Base-by-base conservation (phyloP, 441 rosid genomes). In the Arabidopsis lyrata region DNA sequence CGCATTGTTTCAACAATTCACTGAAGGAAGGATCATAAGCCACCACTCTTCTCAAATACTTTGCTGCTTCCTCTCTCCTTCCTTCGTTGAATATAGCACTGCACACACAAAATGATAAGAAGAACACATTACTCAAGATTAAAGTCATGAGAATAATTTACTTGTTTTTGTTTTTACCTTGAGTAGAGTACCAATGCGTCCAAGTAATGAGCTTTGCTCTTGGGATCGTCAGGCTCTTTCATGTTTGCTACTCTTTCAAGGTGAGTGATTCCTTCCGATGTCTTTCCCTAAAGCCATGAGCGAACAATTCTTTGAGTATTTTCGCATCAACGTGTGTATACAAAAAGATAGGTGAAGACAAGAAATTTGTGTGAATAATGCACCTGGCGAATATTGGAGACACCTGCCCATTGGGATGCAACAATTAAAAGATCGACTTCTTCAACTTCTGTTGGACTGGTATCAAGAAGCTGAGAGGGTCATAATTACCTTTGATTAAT, bases 331-430 rank as follows among this genome's bases (percentile, higher is more conserved):
- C 22, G 22, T 53, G 22, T 31, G 24, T 38, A 29, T 31, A 14
- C 39, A 63, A 63, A 32, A 54, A 14, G n/a, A n/a, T n/a, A n/a
- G n/a, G n/a, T n/a, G n/a, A n/a, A n/a, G 32, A 27, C 31, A 77
- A 48, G 36, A 1, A 22, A 11, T 20, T 10, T 16, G 35, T n/a
- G n/a, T 45, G 39, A 63, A 31, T 29, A n/a, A 31, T 3, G 24
- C n/a, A 91, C 99, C 97, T 88, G 96, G 59, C 81, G 80, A 50
- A 82, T 76, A 77, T 74, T 83, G 72, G 89, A 88, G 50, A 85
- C 73, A 57, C 96, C 98, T 42, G 97, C 95, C 91, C 91, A 90
- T 58, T 86, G 90, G 39, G 92, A 95, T 44, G 95, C 86, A 38
- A 87, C 80, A 73, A 95, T 88, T 27, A 89, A 80, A 68, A 82